Base-by-base conservation (phyloP, 768 basidiomycete genomes). In the Agaricus subrufescens region DNA sequence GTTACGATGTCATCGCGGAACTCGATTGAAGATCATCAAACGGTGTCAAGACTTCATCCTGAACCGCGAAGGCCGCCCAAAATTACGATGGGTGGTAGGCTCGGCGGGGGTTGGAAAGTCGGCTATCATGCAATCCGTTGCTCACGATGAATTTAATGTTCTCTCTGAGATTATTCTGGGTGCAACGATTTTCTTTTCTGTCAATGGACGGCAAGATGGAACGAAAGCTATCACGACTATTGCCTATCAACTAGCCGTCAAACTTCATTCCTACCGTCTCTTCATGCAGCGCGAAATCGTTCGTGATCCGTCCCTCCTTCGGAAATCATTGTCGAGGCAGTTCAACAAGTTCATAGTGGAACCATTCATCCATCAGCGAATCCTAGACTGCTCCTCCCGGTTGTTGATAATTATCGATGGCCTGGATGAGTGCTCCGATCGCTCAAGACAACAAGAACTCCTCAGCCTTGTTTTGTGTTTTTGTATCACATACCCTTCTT, bases 351-450 rank as follows among this genome's bases (percentile, higher is more conserved):
- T 19, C 19, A 19, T 19, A 19, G 19, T 19, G 1, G 19, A 19
- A 19, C 19, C 19, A 19, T 19, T 19, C 19, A 19, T 19, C 19
- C 19, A 19, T 19, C 19, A 19, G 19, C 19, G 19, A 19, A 19
- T 19, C 19, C 19, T 19, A 19, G 19, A 19, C 19, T 19, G 19
- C 19, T 19, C 19, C 19, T 19, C 19, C 19, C 19, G 19, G 19
- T 19, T 19, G 19, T 19, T 19, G 19, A 19, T 19, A 19, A 19
- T 19, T 19, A 19, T 19, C 19, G 19, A 19, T 19, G 19, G 19
- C 19, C 19, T 19, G 19, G 69, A 71, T 47, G 67, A 67, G 50
- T 67, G 66, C 31, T 42, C 54, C 4, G 46, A 34, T 19, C 57
- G 1, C 52, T 31, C 47, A 11, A 19, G 43, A 0, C 67, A 65